Evolutionary conservation across 1,284 basidiomycete species (phyloP).

Genomic region (Vanrija sp.): DNA sequence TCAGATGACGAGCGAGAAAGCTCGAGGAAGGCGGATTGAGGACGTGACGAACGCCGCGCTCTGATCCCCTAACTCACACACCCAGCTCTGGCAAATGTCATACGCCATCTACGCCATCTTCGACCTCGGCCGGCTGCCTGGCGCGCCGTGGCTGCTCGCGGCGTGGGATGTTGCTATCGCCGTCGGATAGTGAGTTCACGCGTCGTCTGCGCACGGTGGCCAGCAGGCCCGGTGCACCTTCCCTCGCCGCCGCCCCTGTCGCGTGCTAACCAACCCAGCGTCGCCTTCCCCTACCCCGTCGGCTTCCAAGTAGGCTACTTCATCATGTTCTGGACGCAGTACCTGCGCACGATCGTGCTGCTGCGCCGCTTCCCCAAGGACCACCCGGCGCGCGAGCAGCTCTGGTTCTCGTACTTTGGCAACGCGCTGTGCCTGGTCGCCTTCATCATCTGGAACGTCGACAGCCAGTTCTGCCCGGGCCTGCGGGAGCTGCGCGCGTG

Average conservation of each 20-base stretch:
- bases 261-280: conserved; percentile 16
- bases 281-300: conserved; percentile 47
- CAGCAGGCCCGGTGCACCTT: too few relatives aligned
- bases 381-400: conserved; percentile 12
- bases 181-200: too few relatives aligned
- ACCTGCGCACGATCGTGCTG: conserved; percentile 19
- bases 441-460: conserved; percentile 50
- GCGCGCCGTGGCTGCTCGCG: too few relatives aligned
- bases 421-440: conserved; percentile 15
- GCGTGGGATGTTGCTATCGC: too few relatives aligned
- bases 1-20: too few relatives aligned
- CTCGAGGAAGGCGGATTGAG: not conserved
- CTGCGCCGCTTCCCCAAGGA: not conserved
- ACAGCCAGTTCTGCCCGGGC: conserved; percentile 46
- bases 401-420: conserved; percentile 6
- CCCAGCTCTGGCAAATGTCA: conserved; percentile 4
- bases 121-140: conserved; percentile 19
- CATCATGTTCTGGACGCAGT: conserved; percentile 21
- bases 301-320: conserved; percentile 50
- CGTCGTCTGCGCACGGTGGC: too few relatives aligned
- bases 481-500: not conserved
- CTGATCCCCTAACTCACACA: conserved; percentile 8
- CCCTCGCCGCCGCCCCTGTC: not conserved
- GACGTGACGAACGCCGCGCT: conserved; percentile 13
- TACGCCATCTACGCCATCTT: conserved; percentile 15